These are phyloP conservation scores for Colletotrichum magnum DNA, from an alignment of 2,329 filamentous ascomycete genomes.

Conservation along the genomic window DNA sequence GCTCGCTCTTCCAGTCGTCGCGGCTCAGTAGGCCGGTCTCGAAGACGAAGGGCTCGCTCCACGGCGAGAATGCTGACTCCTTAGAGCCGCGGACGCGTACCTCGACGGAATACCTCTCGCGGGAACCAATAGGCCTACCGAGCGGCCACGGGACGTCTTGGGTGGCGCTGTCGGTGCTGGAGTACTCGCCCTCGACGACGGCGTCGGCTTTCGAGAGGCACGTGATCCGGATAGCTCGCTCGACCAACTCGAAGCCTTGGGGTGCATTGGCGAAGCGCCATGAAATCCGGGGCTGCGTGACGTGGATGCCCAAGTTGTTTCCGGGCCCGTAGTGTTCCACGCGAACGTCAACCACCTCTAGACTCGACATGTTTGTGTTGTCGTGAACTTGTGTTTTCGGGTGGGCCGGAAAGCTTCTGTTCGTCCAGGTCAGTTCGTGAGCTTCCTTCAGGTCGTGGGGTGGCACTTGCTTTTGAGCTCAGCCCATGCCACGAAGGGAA, in stretches of 20 bases:
- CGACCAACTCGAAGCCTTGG: conserved; percentile 56
- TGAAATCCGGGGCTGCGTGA: conserved; percentile 59
- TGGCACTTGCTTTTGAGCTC: not conserved
- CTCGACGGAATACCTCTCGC: conserved; percentile 50
- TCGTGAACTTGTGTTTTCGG: too few species aligned
- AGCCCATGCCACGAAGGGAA: not conserved
- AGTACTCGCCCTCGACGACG: conserved; percentile 47
- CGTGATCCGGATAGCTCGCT: conserved; percentile 58
- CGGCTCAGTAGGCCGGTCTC: conserved; percentile 51
- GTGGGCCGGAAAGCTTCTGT: too few species aligned
- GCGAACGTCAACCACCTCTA: conserved; percentile 4
- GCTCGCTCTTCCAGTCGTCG: conserved; percentile 49
- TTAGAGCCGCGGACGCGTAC: conserved; percentile 49
- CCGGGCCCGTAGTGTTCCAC: conserved; percentile 57
- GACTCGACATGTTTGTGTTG: not conserved
- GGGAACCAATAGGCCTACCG: conserved; percentile 46
- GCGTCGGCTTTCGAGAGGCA: conserved; percentile 34
- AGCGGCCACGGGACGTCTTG: conserved; percentile 60
- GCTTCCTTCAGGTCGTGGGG: not conserved
- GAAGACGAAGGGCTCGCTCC: conserved; percentile 47
- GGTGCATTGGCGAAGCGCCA: conserved; percentile 58
- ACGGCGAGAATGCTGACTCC: conserved; percentile 41
- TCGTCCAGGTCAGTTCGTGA: not conserved
- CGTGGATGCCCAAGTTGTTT: conserved; percentile 57
- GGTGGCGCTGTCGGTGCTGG: conserved; percentile 47